Conservation (phyloP, 2,329 filamentous ascomycete genomes). For the Nigrospora osmanthi region DNA sequence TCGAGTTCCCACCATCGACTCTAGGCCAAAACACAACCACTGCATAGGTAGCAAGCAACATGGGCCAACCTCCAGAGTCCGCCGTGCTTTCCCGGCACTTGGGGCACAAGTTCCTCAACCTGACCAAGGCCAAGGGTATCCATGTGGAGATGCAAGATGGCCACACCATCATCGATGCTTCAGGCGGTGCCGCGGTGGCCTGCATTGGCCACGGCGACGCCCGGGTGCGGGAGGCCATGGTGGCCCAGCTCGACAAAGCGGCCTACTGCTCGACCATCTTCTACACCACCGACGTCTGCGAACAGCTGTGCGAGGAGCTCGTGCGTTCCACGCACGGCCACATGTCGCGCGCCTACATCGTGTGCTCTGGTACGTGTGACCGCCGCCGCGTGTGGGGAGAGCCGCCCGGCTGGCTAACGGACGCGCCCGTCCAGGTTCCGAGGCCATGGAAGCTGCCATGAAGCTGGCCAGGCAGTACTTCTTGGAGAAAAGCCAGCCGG, state of each 20-base stretch:
- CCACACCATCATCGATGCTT: slow-evolving; percentile 33
- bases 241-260: slow-evolving; percentile 28
- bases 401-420: too few relatives aligned
- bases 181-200: slow-evolving; percentile 36
- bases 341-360: slow-evolving; percentile 26
- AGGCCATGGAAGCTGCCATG: slow-evolving; percentile 54
- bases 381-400: too few relatives aligned
- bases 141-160: slow-evolving; percentile 31
- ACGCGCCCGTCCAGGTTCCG: slow-evolving; percentile 47
- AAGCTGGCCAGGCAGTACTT: slow-evolving; percentile 57
- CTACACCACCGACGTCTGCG: slow-evolving; percentile 30
- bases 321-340: slow-evolving; percentile 19
- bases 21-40: too few relatives aligned
- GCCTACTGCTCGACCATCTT: slow-evolving; percentile 35
- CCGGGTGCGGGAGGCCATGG: slow-evolving; percentile 30
- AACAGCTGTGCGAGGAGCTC: slow-evolving; percentile 25
- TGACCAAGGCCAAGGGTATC: slow-evolving; percentile 26
- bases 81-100: slow-evolving; percentile 31
- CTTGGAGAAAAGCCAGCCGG: slow-evolving; percentile 40
- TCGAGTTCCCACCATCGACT: too few relatives aligned
- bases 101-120: slow-evolving; percentile 18
- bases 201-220: slow-evolving; percentile 36
- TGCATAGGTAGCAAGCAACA: background rate
- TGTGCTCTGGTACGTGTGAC: slow-evolving; percentile 22
- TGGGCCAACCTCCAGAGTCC: slow-evolving; percentile 12